These are phyloP conservation scores for Kluyveromyces sp. DNA, from an alignment of 1,139 yeast genomes.

Conservation along the genomic window DNA sequence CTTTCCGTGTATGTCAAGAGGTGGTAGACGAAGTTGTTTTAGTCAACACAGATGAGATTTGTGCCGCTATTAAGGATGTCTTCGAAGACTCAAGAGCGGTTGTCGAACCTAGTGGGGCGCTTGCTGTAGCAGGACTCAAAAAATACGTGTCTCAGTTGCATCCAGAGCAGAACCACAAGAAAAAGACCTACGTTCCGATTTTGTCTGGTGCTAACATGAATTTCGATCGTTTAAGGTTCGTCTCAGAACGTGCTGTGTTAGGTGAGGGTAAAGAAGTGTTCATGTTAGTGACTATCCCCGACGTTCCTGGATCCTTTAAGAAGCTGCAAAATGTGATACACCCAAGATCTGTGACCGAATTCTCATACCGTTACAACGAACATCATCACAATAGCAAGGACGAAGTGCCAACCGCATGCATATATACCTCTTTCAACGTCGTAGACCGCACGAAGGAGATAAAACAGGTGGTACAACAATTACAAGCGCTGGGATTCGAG, in stretches of 20 bases:
- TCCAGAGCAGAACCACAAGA: conserved; percentile 65
- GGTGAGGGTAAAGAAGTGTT: conserved; percentile 98
- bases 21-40: conserved; percentile 82
- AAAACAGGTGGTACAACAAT: conserved; percentile 37
- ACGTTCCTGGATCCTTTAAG: conserved; percentile 81
- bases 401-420: conserved; percentile 51
- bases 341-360: conserved; percentile 90
- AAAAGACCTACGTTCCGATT: conserved; percentile 72
- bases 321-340: conserved; percentile 65
- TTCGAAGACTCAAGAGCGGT: conserved; percentile 93
- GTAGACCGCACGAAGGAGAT: conserved; percentile 59
- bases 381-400: conserved; percentile 36
- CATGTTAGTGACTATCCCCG: conserved; percentile 84
- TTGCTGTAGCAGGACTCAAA: conserved; percentile 90
- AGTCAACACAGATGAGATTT: conserved; percentile 88
- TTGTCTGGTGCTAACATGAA: conserved; percentile 97
- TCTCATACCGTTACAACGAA: conserved; percentile 69
- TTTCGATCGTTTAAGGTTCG: conserved; percentile 90
- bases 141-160: conserved; percentile 57
- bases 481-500: conserved; percentile 48
- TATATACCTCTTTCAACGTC: conserved; percentile 83
- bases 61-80: conserved; percentile 95
- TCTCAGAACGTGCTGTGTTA: conserved; percentile 93
- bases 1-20: conserved; percentile 71
- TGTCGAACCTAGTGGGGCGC: conserved; percentile 96